Evolutionary conservation across 768 basidiomycete genomes (phyloP), one percentile per base, ranked within the genome.

Genomic region (Dentipellis fragilis): DNA sequence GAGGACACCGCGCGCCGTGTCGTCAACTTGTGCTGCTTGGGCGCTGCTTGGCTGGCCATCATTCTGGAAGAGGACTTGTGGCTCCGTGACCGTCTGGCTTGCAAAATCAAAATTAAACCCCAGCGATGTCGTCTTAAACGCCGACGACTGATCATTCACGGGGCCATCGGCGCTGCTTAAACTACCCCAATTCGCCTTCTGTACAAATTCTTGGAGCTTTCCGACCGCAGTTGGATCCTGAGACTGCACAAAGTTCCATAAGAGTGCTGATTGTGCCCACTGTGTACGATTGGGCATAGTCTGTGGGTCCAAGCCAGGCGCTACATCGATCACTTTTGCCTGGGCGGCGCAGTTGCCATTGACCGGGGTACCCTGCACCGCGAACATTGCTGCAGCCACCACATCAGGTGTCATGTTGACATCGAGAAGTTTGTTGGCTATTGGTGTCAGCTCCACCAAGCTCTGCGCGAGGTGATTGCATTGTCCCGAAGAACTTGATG

Each of bases 51-150:
- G 80, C 46, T 78, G 72, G 0, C 77, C 81, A 52, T 77, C 68
- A 10, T 58, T 60, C 4, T 66, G 58, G 63, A 83, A 87, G 0
- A 73, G 72, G 8, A 74, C 69, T 16, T 67, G 55, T 12, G 75
- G 78, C 40, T 72, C 70, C 3, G 66, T 65, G 21, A 83, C 65
- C 22, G 72, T 75, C 66, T 81, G 83, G 5, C 72, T 66, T 10
- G 81, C 82, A 62, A 85, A 85, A 64, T 87, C 72, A 64, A 79
- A 85, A 22, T 60, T 70, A 60, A 75, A 83, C 7, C 84, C 85
- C 29, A 77, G 74, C 12, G 69, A 66, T 1, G 68, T 69, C 10
- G 70, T 74, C 14, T 73, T 64, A 61, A 80, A 80, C 14, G 63
- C 53, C 4, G 67, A 63, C 8, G 66, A 59, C 10, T 60, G 11